A percentile compares a stretch with the other conserved stretches of the same genome.
phyloP scores from a whole-genome alignment of 2,329 filamentous ascomycete genomes.

The Colletotrichum destructivum region DNA sequence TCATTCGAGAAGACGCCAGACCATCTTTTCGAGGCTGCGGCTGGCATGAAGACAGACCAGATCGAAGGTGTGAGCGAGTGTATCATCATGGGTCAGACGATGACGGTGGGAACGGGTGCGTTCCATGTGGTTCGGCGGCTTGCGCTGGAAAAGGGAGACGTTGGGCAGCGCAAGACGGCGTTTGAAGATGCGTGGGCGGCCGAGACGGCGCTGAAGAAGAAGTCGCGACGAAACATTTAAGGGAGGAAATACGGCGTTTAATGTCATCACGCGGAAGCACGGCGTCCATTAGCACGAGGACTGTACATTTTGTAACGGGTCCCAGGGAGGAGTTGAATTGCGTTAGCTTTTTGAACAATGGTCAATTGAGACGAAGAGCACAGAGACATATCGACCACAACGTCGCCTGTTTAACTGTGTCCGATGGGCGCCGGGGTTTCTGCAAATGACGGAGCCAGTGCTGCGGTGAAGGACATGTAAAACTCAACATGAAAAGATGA shows the following conservation, averaged over 20 bases:
- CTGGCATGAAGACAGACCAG: conserved; percentile 89
- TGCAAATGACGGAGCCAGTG: not conserved
- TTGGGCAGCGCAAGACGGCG: conserved; percentile 71
- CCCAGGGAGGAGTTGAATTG: conserved; percentile 13
- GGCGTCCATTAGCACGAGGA: conserved; percentile 23
- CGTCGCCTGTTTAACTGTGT: too few relatives aligned
- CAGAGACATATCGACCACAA: not conserved
- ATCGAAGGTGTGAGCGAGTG: conserved; percentile 97
- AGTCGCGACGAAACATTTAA: conserved; percentile 28
- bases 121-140: conserved; percentile 90
- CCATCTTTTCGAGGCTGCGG: conserved; percentile 95
- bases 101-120: conserved; percentile 90
- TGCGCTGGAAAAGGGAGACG: conserved; percentile 73
- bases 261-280: conserved; percentile 13
- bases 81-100: conserved; percentile 98
- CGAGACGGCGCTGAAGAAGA: conserved; percentile 46
- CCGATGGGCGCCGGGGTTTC: not conserved
- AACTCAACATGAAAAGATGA: too few relatives aligned
- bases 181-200: conserved; percentile 80
- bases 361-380: conserved; percentile 19
- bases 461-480: not conserved
- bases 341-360: conserved; percentile 1
- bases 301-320: conserved; percentile 30
- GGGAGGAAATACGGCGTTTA: conserved; percentile 8
- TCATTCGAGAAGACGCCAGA: conserved; percentile 99